Conservation (phyloP, 139 green algal species). For the Coelastrella sp. region DNA sequence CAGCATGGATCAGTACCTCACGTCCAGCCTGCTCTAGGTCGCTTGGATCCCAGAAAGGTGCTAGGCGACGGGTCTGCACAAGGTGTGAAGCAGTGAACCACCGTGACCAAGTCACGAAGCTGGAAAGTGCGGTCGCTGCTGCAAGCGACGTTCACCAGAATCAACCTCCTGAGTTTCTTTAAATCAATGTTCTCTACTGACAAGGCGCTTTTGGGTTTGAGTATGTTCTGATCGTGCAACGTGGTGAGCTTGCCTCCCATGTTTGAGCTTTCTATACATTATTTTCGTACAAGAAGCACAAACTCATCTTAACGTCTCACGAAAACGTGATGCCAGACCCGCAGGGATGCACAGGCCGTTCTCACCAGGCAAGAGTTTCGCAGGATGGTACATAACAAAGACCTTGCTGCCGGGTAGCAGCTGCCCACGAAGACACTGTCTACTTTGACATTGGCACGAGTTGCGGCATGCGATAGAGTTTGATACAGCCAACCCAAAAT, state of each 20-base stretch:
- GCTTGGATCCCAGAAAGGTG: constrained; percentile 17
- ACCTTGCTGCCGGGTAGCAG: neutral
- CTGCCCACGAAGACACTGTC: too few relatives aligned
- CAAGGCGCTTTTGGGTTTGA: constrained; percentile 3
- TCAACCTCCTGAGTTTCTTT: constrained; percentile 27
- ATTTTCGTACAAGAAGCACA: too few relatives aligned
- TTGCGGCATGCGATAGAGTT: too few relatives aligned
- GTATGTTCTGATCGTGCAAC: constrained; percentile 15
- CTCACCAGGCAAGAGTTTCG: neutral
- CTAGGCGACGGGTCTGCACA: constrained; percentile 11
- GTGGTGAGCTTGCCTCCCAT: neutral
- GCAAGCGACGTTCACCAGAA: neutral
- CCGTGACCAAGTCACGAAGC: too few relatives aligned
- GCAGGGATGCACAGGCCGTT: neutral
- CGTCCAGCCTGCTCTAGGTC: constrained; percentile 1
- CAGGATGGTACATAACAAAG: neutral
- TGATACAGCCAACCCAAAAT: too few relatives aligned
- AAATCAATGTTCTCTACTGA: constrained; percentile 52
- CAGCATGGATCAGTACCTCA: constrained; percentile 2
- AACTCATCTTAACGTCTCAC: too few relatives aligned
- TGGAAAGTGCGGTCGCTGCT: too few relatives aligned
- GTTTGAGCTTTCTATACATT: neutral
- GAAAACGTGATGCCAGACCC: too few relatives aligned
- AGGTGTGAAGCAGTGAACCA: too few relatives aligned
- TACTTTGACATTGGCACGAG: too few relatives aligned